These are phyloP conservation scores for Aeminium ludgeri DNA, from an alignment of 495 filamentous ascomycete genomes.

Conservation along the genomic window DNA sequence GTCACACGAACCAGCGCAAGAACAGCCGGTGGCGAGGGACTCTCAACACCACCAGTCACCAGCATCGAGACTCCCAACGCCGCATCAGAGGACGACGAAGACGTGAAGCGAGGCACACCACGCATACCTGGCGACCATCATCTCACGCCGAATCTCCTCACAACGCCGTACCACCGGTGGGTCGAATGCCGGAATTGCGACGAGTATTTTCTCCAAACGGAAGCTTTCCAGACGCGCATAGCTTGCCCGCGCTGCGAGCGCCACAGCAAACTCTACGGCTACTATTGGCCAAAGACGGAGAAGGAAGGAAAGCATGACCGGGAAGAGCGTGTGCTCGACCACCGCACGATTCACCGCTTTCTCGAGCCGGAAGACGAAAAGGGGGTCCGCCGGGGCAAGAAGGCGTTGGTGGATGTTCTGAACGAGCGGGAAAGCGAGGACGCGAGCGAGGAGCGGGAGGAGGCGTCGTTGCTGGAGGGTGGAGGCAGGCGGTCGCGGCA, in stretches of 20 bases:
- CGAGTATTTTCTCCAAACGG: constrained; percentile 62
- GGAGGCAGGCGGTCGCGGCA: constrained; percentile 2
- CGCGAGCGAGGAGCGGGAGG: constrained; percentile 1
- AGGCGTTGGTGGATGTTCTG: constrained; percentile 12
- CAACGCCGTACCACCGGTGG: constrained; percentile 61
- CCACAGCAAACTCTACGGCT: constrained; percentile 90
- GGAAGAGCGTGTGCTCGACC: constrained; percentile 37
- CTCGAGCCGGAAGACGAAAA: constrained; percentile 26
- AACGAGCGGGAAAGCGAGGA: constrained; percentile 3
- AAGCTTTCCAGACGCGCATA: constrained; percentile 68
- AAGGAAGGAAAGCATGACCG: constrained; percentile 51
- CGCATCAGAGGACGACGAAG: background rate
- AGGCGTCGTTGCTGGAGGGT: constrained; percentile 14
- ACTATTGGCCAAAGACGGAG: constrained; percentile 88
- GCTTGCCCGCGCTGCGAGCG: constrained; percentile 86
- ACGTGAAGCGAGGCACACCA: constrained; percentile 6
- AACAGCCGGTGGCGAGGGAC: background rate
- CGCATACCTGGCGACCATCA: constrained; percentile 28
- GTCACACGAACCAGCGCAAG: background rate
- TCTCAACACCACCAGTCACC: background rate
- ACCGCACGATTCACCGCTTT: constrained; percentile 26
- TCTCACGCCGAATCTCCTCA: constrained; percentile 53
- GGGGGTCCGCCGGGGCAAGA: constrained; percentile 16
- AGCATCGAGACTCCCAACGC: constrained; percentile 15
- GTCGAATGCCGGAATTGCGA: constrained; percentile 72